A percentile compares a stretch with the other conserved stretches of the same genome.
phyloP scores from a whole-genome alignment of 2,329 filamentous ascomycete genomes.

The Periconia macrospinosa region DNA sequence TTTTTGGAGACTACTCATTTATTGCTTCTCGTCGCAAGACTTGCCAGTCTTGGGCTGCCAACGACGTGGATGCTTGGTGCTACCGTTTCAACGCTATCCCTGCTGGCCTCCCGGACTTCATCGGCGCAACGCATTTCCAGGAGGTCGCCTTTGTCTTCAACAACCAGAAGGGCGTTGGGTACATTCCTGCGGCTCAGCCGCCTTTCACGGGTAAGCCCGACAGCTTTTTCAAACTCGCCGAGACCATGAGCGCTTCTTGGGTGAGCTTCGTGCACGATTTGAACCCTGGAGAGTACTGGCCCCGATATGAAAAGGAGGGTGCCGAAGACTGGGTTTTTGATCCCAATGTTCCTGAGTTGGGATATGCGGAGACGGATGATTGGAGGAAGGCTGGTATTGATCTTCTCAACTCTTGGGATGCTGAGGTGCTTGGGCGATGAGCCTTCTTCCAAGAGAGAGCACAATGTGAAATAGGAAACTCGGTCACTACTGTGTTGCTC shows the following conservation, averaged over 20 bases:
- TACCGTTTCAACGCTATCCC: conserved; percentile 64
- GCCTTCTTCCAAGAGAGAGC: no score
- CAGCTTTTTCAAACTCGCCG: conserved; percentile 43
- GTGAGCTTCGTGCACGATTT: conserved; percentile 49
- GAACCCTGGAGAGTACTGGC: conserved; percentile 42
- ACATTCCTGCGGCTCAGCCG: conserved; percentile 21
- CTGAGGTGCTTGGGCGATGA: conserved; percentile 7
- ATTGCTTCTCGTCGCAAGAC: conserved; percentile 59
- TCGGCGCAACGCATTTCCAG: conserved; percentile 58
- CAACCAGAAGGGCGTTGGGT: conserved; percentile 48
- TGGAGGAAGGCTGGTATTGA: conserved; percentile 49
- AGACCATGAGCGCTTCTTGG: conserved; percentile 51
- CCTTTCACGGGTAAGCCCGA: conserved; percentile 42
- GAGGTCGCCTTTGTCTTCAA: conserved; percentile 53
- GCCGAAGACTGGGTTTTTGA: conserved; percentile 51
- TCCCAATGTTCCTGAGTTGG: conserved; percentile 43
- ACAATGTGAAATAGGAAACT: no score
- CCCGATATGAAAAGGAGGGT: conserved; percentile 39
- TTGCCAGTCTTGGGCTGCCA: conserved; percentile 54
- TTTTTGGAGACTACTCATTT: conserved; percentile 57
- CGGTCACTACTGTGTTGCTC: no score
- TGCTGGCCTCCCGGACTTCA: conserved; percentile 46
- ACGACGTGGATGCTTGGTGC: conserved; percentile 57
- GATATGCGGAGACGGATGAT: conserved; percentile 47
- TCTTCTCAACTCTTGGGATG: conserved; percentile 41